These are phyloP conservation scores for Galerina sulciceps DNA, from an alignment of 768 basidiomycete species.

Conservation along the genomic window DNA sequence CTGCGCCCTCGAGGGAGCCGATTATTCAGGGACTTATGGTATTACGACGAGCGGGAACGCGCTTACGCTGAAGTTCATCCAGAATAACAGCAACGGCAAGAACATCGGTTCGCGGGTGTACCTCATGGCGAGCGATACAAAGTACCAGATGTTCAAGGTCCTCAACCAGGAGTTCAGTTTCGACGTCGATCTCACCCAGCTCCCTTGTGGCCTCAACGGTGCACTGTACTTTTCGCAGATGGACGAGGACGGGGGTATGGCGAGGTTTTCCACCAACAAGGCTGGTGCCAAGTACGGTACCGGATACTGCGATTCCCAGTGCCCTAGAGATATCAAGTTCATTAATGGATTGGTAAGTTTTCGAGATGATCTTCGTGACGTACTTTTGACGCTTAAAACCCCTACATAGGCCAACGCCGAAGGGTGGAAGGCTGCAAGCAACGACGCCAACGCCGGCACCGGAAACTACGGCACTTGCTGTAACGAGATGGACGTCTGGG, in stretches of 20 bases:
- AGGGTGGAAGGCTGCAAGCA: neutral
- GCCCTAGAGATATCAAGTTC: slow-evolving; percentile 60
- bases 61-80: slow-evolving; percentile 51
- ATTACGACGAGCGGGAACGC: slow-evolving; percentile 51
- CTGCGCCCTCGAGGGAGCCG: slow-evolving; percentile 50
- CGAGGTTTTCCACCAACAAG: slow-evolving; percentile 52
- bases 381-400: neutral
- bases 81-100: slow-evolving; percentile 33
- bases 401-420: slow-evolving; percentile 1
- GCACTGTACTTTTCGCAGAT: slow-evolving; percentile 62
- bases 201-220: slow-evolving; percentile 63
- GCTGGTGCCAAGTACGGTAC: slow-evolving; percentile 51
- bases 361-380: neutral
- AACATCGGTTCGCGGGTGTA: slow-evolving; percentile 52
- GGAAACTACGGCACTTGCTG: slow-evolving; percentile 11
- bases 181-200: slow-evolving; percentile 60
- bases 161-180: slow-evolving; percentile 63
- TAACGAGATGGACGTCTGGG: slow-evolving; percentile 14
- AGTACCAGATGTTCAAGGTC: slow-evolving; percentile 49
- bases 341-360: slow-evolving; percentile 51
- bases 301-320: slow-evolving; percentile 47
- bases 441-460: slow-evolving; percentile 1
- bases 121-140: slow-evolving; percentile 48
- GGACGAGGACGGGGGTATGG: slow-evolving; percentile 55
- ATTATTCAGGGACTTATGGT: slow-evolving; percentile 54